phyloP scores from a whole-genome alignment of 1,284 basidiomycete genomes.

The Apiotrichum mycotoxinovorans region DNA sequence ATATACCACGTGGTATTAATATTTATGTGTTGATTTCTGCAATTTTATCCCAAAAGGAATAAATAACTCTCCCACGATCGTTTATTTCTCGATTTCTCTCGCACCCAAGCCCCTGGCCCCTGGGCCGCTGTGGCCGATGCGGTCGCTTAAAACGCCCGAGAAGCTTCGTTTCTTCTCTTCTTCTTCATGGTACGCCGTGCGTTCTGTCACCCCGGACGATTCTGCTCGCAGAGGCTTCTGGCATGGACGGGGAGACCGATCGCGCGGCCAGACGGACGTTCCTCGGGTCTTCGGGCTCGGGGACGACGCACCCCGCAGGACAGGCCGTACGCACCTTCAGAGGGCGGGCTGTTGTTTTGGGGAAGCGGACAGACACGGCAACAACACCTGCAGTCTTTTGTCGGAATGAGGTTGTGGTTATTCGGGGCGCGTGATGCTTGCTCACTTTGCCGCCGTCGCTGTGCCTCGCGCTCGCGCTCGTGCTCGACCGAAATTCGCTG shows the following conservation, averaged over 20 bases:
- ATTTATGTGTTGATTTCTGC: background rate
- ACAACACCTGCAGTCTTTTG: background rate
- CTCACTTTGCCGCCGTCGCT: no score
- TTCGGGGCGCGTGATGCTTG: background rate
- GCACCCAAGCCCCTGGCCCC: background rate
- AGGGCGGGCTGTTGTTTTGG: conserved; percentile 19
- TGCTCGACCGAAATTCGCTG: no score
- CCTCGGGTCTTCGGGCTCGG: background rate
- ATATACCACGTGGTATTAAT: no score
- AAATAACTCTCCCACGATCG: background rate
- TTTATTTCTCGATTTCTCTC: background rate
- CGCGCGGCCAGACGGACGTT: conserved; percentile 13
- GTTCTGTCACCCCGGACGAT: background rate
- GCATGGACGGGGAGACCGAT: conserved; percentile 9
- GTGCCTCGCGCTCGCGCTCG: no score
- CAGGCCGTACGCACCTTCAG: conserved; percentile 3
- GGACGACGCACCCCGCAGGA: conserved; percentile 20
- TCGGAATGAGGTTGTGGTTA: background rate
- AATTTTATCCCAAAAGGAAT: background rate
- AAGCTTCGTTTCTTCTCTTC: background rate
- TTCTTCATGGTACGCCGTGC: conserved; percentile 11
- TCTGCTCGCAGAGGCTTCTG: background rate
- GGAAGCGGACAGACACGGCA: conserved; percentile 12
- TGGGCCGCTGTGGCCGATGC: background rate
- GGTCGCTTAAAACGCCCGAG: background rate